These are phyloP conservation scores for Lipomyces sp. DNA, from an alignment of 805 yeast genomes.

Conservation along the genomic window DNA sequence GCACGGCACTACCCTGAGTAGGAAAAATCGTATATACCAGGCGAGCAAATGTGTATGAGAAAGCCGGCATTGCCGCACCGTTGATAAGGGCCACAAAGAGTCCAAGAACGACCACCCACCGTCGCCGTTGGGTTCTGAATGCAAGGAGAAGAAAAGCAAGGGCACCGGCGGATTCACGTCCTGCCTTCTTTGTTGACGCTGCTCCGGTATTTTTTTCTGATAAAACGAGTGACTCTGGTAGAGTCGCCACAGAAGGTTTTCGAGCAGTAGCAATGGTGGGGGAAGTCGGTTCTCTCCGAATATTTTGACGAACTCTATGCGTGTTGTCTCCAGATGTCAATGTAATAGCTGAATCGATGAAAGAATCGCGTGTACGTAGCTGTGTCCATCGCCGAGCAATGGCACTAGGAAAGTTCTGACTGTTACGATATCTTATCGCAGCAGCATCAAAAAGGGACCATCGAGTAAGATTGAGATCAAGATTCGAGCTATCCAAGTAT, in stretches of 20 bases:
- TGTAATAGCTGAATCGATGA: background rate
- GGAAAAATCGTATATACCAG: conserved; percentile 69
- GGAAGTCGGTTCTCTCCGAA: background rate
- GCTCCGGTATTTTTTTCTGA: background rate
- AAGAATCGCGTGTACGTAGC: background rate
- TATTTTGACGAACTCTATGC: background rate
- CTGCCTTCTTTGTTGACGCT: background rate
- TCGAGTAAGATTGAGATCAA: background rate
- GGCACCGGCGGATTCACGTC: background rate
- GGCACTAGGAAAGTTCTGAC: background rate
- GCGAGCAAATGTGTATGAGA: conserved; percentile 77
- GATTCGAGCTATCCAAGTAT: conserved; percentile 1
- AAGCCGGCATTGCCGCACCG: conserved; percentile 73
- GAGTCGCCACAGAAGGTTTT: background rate
- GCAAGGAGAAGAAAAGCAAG: background rate
- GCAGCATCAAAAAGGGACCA: background rate
- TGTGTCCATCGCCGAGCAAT: background rate
- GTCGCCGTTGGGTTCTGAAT: conserved; percentile 15
- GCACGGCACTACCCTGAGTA: conserved; percentile 38
- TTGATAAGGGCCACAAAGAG: conserved; percentile 56
- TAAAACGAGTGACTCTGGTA: background rate
- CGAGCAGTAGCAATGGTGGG: background rate
- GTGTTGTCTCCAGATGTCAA: background rate
- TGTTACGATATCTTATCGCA: background rate
- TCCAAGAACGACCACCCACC: conserved; percentile 53